These are phyloP conservation scores for Eruca vesicaria DNA, from an alignment of 441 rosid species.

Conservation along the genomic window DNA sequence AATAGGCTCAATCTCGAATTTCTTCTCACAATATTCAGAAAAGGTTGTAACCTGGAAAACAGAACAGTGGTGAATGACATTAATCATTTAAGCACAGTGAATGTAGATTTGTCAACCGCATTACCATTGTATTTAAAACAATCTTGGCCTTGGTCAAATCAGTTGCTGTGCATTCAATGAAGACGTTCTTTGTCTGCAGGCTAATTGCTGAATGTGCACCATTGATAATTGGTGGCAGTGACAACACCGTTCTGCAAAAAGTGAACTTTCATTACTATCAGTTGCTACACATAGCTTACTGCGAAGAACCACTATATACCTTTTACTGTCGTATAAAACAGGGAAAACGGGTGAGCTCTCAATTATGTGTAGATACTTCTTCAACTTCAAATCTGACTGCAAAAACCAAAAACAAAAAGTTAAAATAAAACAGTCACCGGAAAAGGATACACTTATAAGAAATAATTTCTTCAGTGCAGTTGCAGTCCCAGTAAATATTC, in stretches of 20 bases:
- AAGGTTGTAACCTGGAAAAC: slow-evolving; percentile 66
- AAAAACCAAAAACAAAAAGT: slow-evolving; percentile 5
- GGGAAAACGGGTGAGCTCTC: slow-evolving; percentile 84
- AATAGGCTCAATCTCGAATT: slow-evolving; percentile 90
- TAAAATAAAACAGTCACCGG: not conserved
- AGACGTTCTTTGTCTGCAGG: slow-evolving; percentile 86
- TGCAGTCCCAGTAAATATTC: not conserved
- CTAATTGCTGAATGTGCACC: slow-evolving; percentile 95
- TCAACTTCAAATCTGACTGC: slow-evolving; percentile 92
- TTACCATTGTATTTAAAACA: slow-evolving; percentile 91
- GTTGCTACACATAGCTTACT: not conserved
- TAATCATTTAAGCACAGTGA: slow-evolving; percentile 7
- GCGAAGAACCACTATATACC: slow-evolving; percentile 43
- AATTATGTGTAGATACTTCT: slow-evolving; percentile 87
- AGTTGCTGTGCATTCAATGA: slow-evolving; percentile 95
- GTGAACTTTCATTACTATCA: slow-evolving; percentile 19
- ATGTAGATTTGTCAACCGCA: slow-evolving; percentile 15
- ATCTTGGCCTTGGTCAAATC: slow-evolving; percentile 93
- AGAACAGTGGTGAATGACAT: not conserved
- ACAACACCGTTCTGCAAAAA: slow-evolving; percentile 74
- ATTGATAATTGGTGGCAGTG: slow-evolving; percentile 93
- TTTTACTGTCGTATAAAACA: slow-evolving; percentile 68
- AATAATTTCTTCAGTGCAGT: not conserved
- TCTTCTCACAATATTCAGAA: slow-evolving; percentile 69
- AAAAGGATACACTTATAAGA: not conserved